Evolutionary conservation across 1,139 yeast species (phyloP), one percentile per base, ranked within the genome.

Genomic region (Sugiyamaella grinbergsii): DNA sequence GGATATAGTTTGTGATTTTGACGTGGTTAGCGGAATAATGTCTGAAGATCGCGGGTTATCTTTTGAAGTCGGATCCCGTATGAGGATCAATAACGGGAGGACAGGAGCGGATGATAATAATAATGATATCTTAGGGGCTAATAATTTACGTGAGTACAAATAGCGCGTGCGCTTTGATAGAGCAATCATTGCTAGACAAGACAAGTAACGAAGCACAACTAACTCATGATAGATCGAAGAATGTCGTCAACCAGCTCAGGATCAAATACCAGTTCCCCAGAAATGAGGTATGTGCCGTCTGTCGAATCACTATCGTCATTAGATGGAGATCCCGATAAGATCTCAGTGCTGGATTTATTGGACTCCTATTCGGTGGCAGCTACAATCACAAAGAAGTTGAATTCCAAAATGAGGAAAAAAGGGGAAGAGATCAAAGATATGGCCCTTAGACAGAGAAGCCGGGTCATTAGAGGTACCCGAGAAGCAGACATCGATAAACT

Each of bases 401-500:
- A 59, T 49, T 47, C 57, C 32, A 55, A 62, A 18, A 66, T 68
- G 26, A 58, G 67, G 13, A 53, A 56, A 32, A 57, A 56, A 39
- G 67, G 66, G 8, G 60, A 56, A 22, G 68, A 62, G 49, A 52
- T 66, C 51, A 65, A 60, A 49, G 61, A 58, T 32, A 46, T 62
- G 51, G 70, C 70, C 6, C 44, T 57, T 28, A 57, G 67, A 8
- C 63, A 64, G 45, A 58, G 66, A 8, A 57, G 60, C 24, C 54
- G 62, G 13, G 62, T 67, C 13, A 44, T 57, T 34, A 50, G 54
- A 20, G 65, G 60, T 41, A 36, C 40, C n/a, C 62, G 62, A 37
- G 69, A 63, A 20, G 65, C 66, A 32, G 74, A 70, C 32, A 53
- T 69, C 13, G 73, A 70, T 31, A 54, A 60, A 39, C 52, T 70